These are phyloP conservation scores for Populus hybrid DNA, from an alignment of 441 rosid species.

Conservation along the genomic window DNA sequence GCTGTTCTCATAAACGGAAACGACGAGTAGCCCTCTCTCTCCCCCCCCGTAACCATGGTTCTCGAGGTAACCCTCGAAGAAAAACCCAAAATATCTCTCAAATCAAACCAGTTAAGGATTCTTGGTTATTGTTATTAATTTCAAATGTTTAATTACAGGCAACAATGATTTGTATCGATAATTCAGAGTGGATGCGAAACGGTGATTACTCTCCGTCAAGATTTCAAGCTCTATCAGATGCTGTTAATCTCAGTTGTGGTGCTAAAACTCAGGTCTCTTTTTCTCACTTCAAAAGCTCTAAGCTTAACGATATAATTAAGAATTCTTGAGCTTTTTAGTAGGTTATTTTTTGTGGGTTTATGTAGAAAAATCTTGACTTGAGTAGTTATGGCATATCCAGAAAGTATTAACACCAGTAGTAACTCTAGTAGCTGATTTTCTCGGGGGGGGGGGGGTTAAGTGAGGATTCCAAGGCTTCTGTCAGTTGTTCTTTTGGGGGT, in stretches of 20 bases:
- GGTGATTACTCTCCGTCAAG: conserved; percentile 86
- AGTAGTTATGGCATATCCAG: too few relatives aligned
- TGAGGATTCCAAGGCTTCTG: too few relatives aligned
- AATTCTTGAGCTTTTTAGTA: too few relatives aligned
- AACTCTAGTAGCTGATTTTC: too few relatives aligned
- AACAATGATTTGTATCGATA: conserved; percentile 88
- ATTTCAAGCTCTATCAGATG: conserved; percentile 83
- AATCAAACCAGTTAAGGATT: not conserved
- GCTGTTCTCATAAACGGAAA: not conserved
- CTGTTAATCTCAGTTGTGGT: conserved; percentile 82
- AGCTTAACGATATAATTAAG: too few relatives aligned
- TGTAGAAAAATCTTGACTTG: too few relatives aligned
- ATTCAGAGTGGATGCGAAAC: conserved; percentile 96
- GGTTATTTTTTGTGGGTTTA: too few relatives aligned
- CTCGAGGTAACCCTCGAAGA: conserved; percentile 13
- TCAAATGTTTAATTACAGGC: conserved; percentile 39
- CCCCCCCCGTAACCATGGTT: conserved; percentile 3
- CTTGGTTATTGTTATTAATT: not conserved
- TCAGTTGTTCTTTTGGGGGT: too few relatives aligned
- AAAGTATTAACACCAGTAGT: too few relatives aligned
- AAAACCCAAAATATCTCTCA: not conserved
- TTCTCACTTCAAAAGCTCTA: too few relatives aligned
- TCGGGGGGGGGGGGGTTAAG: too few relatives aligned
- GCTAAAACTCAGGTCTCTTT: conserved; percentile 81
- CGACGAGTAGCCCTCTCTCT: too few relatives aligned